Percentiles rank a stretch among this genome's conserved stretches.
phyloP scores from a whole-genome alignment of 768 basidiomycete species.

The Xerocomellus dryophilus region DNA sequence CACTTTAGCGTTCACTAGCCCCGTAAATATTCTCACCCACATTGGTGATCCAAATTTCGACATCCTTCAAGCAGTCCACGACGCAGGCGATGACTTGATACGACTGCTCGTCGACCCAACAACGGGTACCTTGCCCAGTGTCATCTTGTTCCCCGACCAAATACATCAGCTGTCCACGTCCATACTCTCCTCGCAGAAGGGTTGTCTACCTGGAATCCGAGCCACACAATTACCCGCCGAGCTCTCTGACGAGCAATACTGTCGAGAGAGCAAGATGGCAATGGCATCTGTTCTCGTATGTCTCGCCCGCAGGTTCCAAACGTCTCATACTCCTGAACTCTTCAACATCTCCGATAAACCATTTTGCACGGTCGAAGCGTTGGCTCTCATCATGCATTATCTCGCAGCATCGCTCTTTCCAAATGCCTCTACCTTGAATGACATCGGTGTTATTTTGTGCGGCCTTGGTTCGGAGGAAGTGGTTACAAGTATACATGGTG shows the following conservation, averaged over 20 bases:
- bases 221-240: slow-evolving; percentile 18
- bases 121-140: slow-evolving; percentile 39
- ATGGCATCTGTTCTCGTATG: slow-evolving; percentile 43
- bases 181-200: slow-evolving; percentile 37
- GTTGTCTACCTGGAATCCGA: slow-evolving; percentile 35
- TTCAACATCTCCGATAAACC: slow-evolving; percentile 27
- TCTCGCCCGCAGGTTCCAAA: slow-evolving; percentile 45
- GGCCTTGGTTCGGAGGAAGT: slow-evolving; percentile 27
- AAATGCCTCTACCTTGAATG: slow-evolving; percentile 46
- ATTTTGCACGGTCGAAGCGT: slow-evolving; percentile 34
- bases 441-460: slow-evolving; percentile 48
- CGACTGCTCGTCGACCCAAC: slow-evolving; percentile 33
- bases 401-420: slow-evolving; percentile 44
- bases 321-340: slow-evolving; percentile 22
- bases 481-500: slow-evolving; percentile 17
- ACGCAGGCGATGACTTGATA: slow-evolving; percentile 34
- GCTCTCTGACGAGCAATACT: slow-evolving; percentile 27
- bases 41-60: slow-evolving; percentile 36
- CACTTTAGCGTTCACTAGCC: slow-evolving; percentile 18
- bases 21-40: slow-evolving; percentile 21
- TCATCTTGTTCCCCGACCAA: slow-evolving; percentile 43
- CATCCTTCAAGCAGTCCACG: slow-evolving; percentile 34
- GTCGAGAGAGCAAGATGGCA: slow-evolving; percentile 29
- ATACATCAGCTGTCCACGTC: slow-evolving; percentile 33
- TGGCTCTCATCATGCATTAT: slow-evolving; percentile 47